A percentile compares a stretch with the other conserved stretches of the same genome.
These are phyloP conservation scores for Aspergillus costaricaensis DNA, from an alignment of 2,329 filamentous ascomycete species.

Conservation along the genomic window DNA sequence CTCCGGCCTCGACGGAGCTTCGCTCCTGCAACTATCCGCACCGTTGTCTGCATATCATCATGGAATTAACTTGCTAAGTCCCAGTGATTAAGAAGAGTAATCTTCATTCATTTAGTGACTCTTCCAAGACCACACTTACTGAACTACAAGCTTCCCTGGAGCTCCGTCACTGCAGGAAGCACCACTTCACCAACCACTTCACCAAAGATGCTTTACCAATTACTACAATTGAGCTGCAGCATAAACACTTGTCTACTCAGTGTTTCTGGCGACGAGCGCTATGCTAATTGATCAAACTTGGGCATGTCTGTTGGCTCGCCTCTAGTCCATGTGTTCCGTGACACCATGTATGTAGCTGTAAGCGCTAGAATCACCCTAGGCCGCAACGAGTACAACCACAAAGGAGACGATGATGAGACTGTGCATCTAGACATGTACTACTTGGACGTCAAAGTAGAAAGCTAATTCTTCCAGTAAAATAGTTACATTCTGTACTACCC, in stretches of 20 bases:
- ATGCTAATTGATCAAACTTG: not conserved
- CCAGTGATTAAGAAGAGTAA: not conserved
- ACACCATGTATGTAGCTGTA: not conserved
- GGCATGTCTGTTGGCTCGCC: not conserved
- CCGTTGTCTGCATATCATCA: not conserved
- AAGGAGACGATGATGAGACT: not conserved
- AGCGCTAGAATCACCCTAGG: not conserved
- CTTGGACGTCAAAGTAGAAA: not conserved
- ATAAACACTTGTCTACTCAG: not conserved
- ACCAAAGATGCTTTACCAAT: not conserved
- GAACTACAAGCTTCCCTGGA: not conserved
- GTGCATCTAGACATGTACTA: not conserved
- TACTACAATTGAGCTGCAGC: not conserved
- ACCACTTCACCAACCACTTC: not conserved
- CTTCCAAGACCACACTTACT: not conserved
- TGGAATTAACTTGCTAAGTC: not conserved
- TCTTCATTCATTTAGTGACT: not conserved
- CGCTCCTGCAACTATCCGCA: not conserved
- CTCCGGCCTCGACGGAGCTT: constrained; percentile 1
- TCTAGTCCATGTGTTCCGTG: not conserved
- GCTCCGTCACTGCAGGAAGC: not conserved
- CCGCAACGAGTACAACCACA: not conserved
- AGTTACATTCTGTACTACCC: not conserved
- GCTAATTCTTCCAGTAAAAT: not conserved
- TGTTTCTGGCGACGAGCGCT: not conserved